Conservation (phyloP, 2,329 filamentous ascomycete species). For the Fusarium guadeloupense region DNA sequence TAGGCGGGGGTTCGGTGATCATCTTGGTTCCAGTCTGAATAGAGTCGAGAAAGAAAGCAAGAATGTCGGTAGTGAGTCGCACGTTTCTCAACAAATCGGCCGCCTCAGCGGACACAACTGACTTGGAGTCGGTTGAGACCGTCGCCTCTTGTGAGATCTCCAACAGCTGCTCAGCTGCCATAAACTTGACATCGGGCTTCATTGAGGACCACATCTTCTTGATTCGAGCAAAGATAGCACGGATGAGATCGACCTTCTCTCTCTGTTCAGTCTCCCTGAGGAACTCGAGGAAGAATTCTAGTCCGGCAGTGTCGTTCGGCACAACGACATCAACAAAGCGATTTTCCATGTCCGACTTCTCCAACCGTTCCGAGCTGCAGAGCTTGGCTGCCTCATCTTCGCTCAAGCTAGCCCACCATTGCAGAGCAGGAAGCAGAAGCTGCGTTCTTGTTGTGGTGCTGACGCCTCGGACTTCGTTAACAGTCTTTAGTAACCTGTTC, state of each 20-base stretch:
- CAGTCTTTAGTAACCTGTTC: constrained; percentile 72
- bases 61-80: constrained; percentile 75
- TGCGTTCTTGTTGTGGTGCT: constrained; percentile 75
- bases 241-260: constrained; percentile 62
- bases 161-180: constrained; percentile 70
- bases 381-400: constrained; percentile 60
- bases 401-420: constrained; percentile 70
- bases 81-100: constrained; percentile 78
- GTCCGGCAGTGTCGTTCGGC: constrained; percentile 61
- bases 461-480: constrained; percentile 78
- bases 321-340: constrained; percentile 62
- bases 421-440: constrained; percentile 78
- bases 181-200: constrained; percentile 69
- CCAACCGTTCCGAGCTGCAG: constrained; percentile 53
- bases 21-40: constrained; percentile 79
- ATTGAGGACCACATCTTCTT: constrained; percentile 76
- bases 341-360: constrained; percentile 53
- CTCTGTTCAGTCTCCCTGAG: constrained; percentile 54
- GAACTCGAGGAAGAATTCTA: constrained; percentile 61
- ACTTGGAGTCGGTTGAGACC: constrained; percentile 45
- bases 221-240: constrained; percentile 74
- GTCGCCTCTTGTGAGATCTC: constrained; percentile 63
- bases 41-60: constrained; percentile 76
- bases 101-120: constrained; percentile 65
- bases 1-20: constrained; percentile 74